Conservation (phyloP, 441 rosid genomes). For the Metrosideros polymorpha region DNA sequence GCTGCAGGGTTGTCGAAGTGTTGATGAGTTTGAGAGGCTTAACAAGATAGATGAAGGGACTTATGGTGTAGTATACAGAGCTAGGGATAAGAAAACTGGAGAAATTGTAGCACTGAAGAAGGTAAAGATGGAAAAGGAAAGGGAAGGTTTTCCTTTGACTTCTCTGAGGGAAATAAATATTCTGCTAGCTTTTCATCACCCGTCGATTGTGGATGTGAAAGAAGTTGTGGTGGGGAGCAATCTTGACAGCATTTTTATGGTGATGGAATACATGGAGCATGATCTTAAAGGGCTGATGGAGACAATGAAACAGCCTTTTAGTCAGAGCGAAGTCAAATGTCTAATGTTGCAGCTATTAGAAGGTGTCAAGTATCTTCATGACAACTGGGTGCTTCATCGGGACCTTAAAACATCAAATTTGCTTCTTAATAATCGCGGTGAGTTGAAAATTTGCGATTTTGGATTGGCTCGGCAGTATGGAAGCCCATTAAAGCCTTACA, state of each 20-base stretch:
- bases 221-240: conserved; percentile 98
- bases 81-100: conserved; percentile 85
- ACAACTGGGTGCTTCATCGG: conserved; percentile 98
- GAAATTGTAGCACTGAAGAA: conserved; percentile 97
- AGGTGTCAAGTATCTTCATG: conserved; percentile 95
- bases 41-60: conserved; percentile 99
- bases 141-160: conserved; percentile 98
- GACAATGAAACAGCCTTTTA: conserved; percentile 97
- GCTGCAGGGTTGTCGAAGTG: conserved; percentile 98
- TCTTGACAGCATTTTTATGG: conserved; percentile 98
- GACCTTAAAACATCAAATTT: conserved; percentile 96
- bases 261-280: conserved; percentile 99
- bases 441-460: conserved; percentile 95
- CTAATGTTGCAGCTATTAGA: conserved; percentile 93
- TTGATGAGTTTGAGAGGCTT: conserved; percentile 94
- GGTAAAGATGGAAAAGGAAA: conserved; percentile 99
- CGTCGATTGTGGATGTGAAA: conserved; percentile 95
- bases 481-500: conserved; percentile 92
- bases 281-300: conserved; percentile 96
- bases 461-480: conserved; percentile 99
- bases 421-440: conserved; percentile 92
- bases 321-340: conserved; percentile 99
- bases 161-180: conserved; percentile 92
- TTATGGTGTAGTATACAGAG: conserved; percentile 98
- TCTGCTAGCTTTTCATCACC: conserved; percentile 93